Evolutionary conservation across 495 filamentous ascomycete species (phyloP), one percentile per base, ranked within the genome.

Genomic region (Talaromyces ruber): DNA sequence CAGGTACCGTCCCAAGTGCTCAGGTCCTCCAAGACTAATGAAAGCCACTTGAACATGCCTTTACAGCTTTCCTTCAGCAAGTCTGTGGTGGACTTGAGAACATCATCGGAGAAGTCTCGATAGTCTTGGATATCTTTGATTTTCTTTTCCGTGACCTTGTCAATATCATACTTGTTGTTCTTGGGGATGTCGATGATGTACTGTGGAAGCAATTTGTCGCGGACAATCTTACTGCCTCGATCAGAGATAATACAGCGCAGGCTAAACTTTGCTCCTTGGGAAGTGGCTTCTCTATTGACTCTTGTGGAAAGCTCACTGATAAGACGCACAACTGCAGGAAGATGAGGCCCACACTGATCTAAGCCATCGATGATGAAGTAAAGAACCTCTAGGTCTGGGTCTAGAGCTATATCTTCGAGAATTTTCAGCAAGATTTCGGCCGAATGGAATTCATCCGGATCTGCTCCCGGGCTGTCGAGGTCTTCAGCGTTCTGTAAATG

Each of bases 31-130:
- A 59, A 59, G 6, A 29, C 34, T 18, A 59, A 32, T 28, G 58
- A 59, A 18, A 59, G 58, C 58, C 58, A 59, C 58, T 22, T 43
- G 39, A 59, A 59, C 58, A 59, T 59, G 18, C 58, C 58, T 25
- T 26, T 25, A 24, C 25, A 39, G 39, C 29, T 39, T 50, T 59
- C 32, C 29, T 39, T 43, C n/a, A 59, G 30, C 32, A 59, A 43
- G 4, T 25, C 32, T 34, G 18, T 56, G 18, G 53, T 56, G 8
- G 14, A 56, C 26, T 56, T 56, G 53, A 56, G 53, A 26, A 59
- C 58, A 21, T 21, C 28, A 59, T 59, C 58, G 2, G 32, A 43
- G 39, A 59, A 59, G 5, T 39, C 32, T 32, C 25, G 24, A 39
- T 43, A 50, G 11, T 59, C 32, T 30, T 45, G 58, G 25, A 59